Evolutionary conservation across 192 early-diverging fungal species (phyloP), one percentile per base, ranked within the genome.

Genomic region (Podila minutissima): DNA sequence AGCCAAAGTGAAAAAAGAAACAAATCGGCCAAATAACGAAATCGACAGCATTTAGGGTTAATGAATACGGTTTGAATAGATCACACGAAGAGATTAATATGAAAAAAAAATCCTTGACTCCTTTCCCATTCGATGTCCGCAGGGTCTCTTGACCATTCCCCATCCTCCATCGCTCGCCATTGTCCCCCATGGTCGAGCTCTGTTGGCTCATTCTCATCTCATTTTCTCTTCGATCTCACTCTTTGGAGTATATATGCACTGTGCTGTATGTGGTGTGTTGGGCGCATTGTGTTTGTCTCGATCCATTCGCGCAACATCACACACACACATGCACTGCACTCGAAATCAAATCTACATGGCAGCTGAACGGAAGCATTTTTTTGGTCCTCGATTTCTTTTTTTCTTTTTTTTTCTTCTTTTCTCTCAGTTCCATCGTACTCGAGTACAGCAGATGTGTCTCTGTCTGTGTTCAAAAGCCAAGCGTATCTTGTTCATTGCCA

Each of bases 51-150:
- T 24, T 24, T 55, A 24, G 53, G 24, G 24, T 55, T 55, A 55
- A 24, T 55, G 53, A 55, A 55, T 55, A 24, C 13, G 17, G n/a
- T 24, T 55, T 55, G 53, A 55, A 55, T 55, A 24, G 24, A 4
- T n/a, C 53, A 12, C 6, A 55, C 24, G 24, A 55, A 10, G 53
- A 24, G 53, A 26, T 26, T 55, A 55, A 55, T 55, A 55, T 55
- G 20, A 55, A 55, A 55, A 55, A 55, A 55, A 55, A 55, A 24
- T 46, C 41, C n/a, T 55, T 55, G 53, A 55, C 53, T 55, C 53
- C 53, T 55, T 55, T 55, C 53, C 24, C 53, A 55, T 55, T 55
- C 53, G 53, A 55, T 55, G 53, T 55, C 53, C 53, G 53, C 41
- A 46, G 41, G 41, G 41, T 46, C 41, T 46, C 41, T 46, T 46